Conservation (phyloP, 2,329 filamentous ascomycete species). For the Penicillium griseofulvum region DNA sequence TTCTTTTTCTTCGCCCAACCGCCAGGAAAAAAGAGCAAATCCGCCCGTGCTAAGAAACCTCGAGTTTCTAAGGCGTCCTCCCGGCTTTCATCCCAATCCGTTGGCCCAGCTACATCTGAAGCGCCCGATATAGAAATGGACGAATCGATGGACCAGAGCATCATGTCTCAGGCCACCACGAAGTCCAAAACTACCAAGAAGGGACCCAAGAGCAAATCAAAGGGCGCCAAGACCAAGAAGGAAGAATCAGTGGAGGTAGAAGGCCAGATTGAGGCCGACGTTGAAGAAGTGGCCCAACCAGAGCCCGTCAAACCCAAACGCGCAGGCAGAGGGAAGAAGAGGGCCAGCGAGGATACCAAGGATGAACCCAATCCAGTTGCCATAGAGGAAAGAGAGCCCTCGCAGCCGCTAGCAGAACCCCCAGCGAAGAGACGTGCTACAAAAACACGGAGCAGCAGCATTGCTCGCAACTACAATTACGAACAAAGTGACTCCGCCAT, state of each 20-base stretch:
- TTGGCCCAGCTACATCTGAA: constrained; percentile 45
- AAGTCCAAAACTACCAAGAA: constrained; percentile 55
- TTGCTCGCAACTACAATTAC: constrained; percentile 35
- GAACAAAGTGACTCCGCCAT: constrained; percentile 42
- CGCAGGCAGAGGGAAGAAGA: constrained; percentile 56
- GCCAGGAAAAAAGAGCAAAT: constrained; percentile 56
- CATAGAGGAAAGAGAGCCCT: constrained; percentile 13
- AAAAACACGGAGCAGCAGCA: constrained; percentile 50
- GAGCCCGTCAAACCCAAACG: constrained; percentile 40
- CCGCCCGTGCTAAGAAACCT: constrained; percentile 54
- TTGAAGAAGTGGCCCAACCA: constrained; percentile 22
- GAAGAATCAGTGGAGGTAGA: constrained; percentile 46
- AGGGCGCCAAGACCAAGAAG: constrained; percentile 40
- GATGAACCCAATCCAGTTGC: constrained; percentile 21
- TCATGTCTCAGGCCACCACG: constrained; percentile 48
- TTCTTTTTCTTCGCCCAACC: constrained; percentile 70
- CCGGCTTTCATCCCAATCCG: constrained; percentile 57
- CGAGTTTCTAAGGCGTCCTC: constrained; percentile 66
- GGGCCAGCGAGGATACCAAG: constrained; percentile 57
- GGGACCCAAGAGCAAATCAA: constrained; percentile 36
- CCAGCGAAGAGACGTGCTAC: constrained; percentile 61
- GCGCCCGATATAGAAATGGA: constrained; percentile 43
- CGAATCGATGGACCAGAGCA: constrained; percentile 58
- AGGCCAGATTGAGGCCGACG: constrained; percentile 32
- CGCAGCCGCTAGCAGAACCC: constrained; percentile 30